Percentiles rank a stretch among this genome's conserved stretches.
These are phyloP conservation scores for Waltiozyma sp. DNA, from an alignment of 1,139 yeast species.

Conservation along the genomic window DNA sequence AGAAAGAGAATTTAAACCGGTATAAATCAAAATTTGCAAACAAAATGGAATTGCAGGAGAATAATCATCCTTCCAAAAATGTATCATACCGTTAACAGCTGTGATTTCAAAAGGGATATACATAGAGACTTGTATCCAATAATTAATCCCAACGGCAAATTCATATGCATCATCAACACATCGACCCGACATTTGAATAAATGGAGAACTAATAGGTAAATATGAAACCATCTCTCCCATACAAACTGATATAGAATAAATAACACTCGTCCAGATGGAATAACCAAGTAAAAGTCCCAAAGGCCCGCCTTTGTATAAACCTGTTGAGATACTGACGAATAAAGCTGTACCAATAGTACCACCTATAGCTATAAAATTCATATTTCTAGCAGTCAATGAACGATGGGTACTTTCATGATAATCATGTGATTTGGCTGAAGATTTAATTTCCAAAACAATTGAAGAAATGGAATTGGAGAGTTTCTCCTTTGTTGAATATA, in stretches of 20 bases:
- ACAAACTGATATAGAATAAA: conserved; percentile 54
- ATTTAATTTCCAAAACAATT: not conserved
- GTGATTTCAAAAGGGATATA: conserved; percentile 79
- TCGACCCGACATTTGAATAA: conserved; percentile 45
- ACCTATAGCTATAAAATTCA: conserved; percentile 56
- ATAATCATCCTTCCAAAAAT: conserved; percentile 66
- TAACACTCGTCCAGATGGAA: conserved; percentile 54
- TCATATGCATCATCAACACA: conserved; percentile 52
- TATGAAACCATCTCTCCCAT: conserved; percentile 74
- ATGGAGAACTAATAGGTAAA: conserved; percentile 58
- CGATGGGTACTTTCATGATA: conserved; percentile 14
- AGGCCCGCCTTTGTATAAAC: conserved; percentile 54
- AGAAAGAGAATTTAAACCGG: conserved; percentile 36
- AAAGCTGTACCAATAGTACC: conserved; percentile 65
- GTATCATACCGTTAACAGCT: conserved; percentile 67
- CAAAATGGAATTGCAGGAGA: conserved; percentile 58
- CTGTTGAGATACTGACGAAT: conserved; percentile 44
- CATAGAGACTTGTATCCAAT: conserved; percentile 83
- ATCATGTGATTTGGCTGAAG: not conserved
- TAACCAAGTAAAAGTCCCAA: conserved; percentile 58
- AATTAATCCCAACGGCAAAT: conserved; percentile 74
- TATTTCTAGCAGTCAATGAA: conserved; percentile 36
- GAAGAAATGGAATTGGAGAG: not conserved
- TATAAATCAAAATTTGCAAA: conserved; percentile 37
- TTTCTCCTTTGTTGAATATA: not conserved